Evolutionary conservation across 2,329 filamentous ascomycete genomes (phyloP), one percentile per base, ranked within the genome.

Genomic region (Colletotrichum sp.): DNA sequence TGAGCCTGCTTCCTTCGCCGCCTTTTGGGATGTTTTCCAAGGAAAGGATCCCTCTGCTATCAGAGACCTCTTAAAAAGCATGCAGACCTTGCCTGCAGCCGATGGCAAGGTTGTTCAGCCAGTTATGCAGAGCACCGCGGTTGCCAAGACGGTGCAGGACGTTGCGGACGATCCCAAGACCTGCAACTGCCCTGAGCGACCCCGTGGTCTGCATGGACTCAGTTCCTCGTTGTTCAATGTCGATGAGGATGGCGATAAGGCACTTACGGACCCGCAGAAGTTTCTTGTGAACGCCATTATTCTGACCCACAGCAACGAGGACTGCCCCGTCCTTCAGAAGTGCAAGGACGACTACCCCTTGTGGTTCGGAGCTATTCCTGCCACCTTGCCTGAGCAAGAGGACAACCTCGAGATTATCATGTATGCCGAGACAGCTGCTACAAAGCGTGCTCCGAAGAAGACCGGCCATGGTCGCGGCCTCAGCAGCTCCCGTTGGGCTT

Each of bases 201-300:
- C 43, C 43, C 38, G 38, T 12, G 38, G 38, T n/a, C 43, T 52
- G 9, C 43, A 52, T 52, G 43, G 43, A n/a, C 43, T 52, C 2
- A 52, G 43, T n/a, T 52, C n/a, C n/a, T 52, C 43, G 43, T 21
- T 52, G n/a, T 52, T 52, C 12, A 52, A 52, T 13, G 43, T 52
- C 10, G 43, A 52, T 52, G n/a, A 52, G 6, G 43, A 52, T 21
- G n/a, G n/a, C 43, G 12, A 52, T 6, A 52, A 52, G n/a, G 13
- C 43, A 12, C 9, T 52, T 21, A 21, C 43, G n/a, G 43, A 52
- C 43, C 43, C 43, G 43, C 61, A 43, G 32, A 73, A 64, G 14
- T 75, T 75, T 34, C 62, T 71, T 2, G 58, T 69, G 26, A 75
- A 75, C 18, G 63, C 73, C 26, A 58, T 75, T 28, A 56, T 63